Evolutionary conservation across 257 asterid species (phyloP).

Genomic region (Scutellaria baicalensis): DNA sequence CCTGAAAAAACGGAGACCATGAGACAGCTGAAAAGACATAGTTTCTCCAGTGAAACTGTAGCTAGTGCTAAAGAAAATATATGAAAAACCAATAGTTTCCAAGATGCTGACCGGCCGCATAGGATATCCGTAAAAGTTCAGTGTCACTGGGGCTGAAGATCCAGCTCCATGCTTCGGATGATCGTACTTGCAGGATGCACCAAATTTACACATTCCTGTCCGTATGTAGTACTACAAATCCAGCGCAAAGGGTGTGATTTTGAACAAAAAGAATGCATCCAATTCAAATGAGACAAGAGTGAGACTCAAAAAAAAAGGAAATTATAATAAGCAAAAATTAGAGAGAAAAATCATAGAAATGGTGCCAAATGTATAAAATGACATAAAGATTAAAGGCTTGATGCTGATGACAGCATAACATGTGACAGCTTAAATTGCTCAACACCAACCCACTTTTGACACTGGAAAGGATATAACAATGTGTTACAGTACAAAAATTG

Average conservation of each 20-base stretch:
- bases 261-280: not conserved
- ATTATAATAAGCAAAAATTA: not conserved
- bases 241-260: conserved; percentile 17
- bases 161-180: conserved; percentile 89
- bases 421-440: conserved; percentile 3
- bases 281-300: conserved; percentile 4
- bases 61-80: conserved; percentile 2
- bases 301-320: conserved; percentile 1
- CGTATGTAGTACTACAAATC: conserved; percentile 78
- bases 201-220: conserved; percentile 88
- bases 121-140: conserved; percentile 75
- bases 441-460: not conserved
- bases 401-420: not conserved
- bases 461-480: not conserved
- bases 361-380: not conserved
- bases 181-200: conserved; percentile 91
- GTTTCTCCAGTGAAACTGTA: conserved; percentile 5
- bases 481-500: not conserved
- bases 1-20: conserved; percentile 45
- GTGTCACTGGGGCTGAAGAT: conserved; percentile 48
- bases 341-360: not conserved
- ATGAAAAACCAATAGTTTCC: not conserved
- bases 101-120: conserved; percentile 64
- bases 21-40: conserved; percentile 18
- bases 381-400: not conserved